These are phyloP conservation scores for Fusarium oxysporum DNA, from an alignment of 2,329 filamentous ascomycete genomes.

Conservation along the genomic window DNA sequence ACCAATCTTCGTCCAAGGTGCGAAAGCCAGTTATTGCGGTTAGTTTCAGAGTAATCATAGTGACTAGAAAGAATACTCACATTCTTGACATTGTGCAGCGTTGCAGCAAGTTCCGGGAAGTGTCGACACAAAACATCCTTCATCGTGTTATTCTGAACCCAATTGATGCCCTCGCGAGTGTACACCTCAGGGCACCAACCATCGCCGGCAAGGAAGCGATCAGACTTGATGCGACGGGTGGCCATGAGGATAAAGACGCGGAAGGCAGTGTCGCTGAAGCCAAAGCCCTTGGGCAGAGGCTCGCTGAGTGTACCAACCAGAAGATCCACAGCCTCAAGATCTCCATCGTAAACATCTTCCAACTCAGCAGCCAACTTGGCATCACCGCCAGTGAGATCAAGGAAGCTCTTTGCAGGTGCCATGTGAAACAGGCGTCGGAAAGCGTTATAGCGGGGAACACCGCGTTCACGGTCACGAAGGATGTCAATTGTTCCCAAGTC, in stretches of 20 bases:
- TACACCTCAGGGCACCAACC: conserved; percentile 32
- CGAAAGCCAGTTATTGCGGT: conserved; percentile 7
- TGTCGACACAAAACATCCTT: conserved; percentile 28
- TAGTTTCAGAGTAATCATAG: fast-evolving
- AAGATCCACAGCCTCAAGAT: conserved; percentile 18
- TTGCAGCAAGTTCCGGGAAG: conserved; percentile 24
- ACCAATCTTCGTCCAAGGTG: conserved; percentile 27
- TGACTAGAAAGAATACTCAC: background rate
- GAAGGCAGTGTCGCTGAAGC: conserved; percentile 27
- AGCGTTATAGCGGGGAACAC: conserved; percentile 25
- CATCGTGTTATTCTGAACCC: conserved; percentile 30
- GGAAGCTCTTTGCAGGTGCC: conserved; percentile 7
- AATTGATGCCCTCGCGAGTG: conserved; percentile 20
- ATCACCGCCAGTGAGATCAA: conserved; percentile 20
- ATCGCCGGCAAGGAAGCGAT: conserved; percentile 23
- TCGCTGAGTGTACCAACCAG: conserved; percentile 18
- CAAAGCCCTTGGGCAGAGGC: conserved; percentile 15
- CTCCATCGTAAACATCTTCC: conserved; percentile 1
- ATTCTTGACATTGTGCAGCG: conserved; percentile 13
- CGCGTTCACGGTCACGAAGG: conserved; percentile 26
- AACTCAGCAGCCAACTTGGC: conserved; percentile 13
- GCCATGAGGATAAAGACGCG: conserved; percentile 31
- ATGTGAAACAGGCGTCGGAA: conserved; percentile 29
- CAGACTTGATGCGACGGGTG: conserved; percentile 23
- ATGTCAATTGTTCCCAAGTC: conserved; percentile 28